These are phyloP conservation scores for Dentipellis fragilis DNA, from an alignment of 768 basidiomycete genomes.

Conservation along the genomic window DNA sequence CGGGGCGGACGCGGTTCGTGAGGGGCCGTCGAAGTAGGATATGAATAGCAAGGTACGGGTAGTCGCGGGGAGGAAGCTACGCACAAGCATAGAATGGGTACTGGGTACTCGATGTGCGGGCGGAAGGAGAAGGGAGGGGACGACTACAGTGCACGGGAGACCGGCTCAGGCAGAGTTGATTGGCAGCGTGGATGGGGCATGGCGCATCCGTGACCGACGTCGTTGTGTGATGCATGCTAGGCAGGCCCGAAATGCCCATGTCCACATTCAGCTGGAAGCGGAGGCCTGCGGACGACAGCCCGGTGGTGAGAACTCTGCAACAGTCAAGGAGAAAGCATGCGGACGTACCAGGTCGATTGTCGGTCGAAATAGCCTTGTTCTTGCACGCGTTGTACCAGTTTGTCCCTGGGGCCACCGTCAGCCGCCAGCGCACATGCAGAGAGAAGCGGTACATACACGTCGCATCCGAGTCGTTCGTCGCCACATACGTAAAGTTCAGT, in stretches of 20 bases:
- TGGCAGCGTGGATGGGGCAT: constrained; percentile 24
- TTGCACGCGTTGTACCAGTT: constrained; percentile 75
- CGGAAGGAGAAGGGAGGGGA: too few species aligned
- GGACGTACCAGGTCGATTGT: constrained; percentile 50
- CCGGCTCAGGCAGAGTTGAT: constrained; percentile 11
- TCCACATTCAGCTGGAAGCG: constrained; percentile 25
- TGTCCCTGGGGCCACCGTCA: constrained; percentile 33
- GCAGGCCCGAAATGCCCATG: constrained; percentile 27
- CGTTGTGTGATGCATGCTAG: constrained; percentile 19
- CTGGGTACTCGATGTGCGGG: too few species aligned
- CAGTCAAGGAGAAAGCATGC: not conserved
- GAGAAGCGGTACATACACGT: constrained; percentile 52
- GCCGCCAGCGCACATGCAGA: constrained; percentile 3
- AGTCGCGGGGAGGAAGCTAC: too few species aligned
- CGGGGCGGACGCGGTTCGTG: too few species aligned
- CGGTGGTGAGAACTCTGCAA: not conserved
- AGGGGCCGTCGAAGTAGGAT: too few species aligned
- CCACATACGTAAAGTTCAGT: constrained; percentile 76
- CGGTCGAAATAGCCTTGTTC: constrained; percentile 39
- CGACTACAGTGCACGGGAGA: not conserved
- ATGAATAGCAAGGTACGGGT: too few species aligned
- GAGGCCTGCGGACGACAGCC: constrained; percentile 12
- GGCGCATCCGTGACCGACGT: constrained; percentile 22
- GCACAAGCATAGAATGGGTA: too few species aligned
- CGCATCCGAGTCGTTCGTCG: constrained; percentile 67